Conservation (phyloP, 2,329 filamentous ascomycete genomes). For the Trichoderma koningiopsis region DNA sequence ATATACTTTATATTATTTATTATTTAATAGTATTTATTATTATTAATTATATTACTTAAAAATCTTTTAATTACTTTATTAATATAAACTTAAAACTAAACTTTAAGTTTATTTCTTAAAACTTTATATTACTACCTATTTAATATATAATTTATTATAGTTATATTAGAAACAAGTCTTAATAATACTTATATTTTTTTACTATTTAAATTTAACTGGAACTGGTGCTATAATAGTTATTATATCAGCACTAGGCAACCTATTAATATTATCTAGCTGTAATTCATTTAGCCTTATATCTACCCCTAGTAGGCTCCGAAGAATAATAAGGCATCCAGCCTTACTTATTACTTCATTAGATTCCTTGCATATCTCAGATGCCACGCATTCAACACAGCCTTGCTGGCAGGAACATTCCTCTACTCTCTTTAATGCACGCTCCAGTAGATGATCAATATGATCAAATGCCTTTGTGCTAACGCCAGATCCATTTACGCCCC, state of each 20-base stretch:
- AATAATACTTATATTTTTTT: background rate
- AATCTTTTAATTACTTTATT: too few relatives aligned
- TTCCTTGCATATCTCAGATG: conserved; percentile 80
- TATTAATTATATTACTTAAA: too few relatives aligned
- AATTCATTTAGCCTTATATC: conserved; percentile 82
- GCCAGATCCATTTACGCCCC: conserved; percentile 78
- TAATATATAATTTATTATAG: too few relatives aligned
- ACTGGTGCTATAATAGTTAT: background rate
- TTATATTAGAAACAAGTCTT: too few relatives aligned
- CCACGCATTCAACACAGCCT: conserved; percentile 90
- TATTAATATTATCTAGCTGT: conserved; percentile 77
- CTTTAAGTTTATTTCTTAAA: too few relatives aligned
- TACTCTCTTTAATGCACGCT: conserved; percentile 74
- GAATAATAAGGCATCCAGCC: conserved; percentile 77
- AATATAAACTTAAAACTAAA: too few relatives aligned
- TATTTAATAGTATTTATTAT: too few relatives aligned
- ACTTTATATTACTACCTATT: too few relatives aligned
- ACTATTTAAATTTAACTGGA: background rate
- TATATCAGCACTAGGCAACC: conserved; percentile 77
- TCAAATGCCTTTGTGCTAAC: conserved; percentile 94
- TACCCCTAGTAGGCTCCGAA: conserved; percentile 73
- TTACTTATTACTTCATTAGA: conserved; percentile 93
- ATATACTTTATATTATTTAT: too few relatives aligned
- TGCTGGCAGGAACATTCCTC: conserved; percentile 73
- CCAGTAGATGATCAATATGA: conserved; percentile 77